Evolutionary conservation across 331 rosid species (phyloP), one percentile per base, ranked within the genome.

Genomic region (Pyrus hybrid): DNA sequence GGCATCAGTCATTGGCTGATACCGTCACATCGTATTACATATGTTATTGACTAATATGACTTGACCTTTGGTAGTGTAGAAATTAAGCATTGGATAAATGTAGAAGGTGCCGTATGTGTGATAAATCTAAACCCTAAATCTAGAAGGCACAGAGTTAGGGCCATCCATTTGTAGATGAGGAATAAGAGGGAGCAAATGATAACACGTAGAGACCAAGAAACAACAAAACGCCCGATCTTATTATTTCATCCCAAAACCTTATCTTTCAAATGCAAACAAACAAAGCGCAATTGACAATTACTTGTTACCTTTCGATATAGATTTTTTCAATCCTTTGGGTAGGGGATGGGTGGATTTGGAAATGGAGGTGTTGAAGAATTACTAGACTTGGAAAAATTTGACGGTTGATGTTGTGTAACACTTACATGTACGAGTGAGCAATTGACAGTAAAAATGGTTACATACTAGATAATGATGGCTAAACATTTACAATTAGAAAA

Each of bases 111-210:
- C n/a, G 0, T 62, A 14, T 8, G 13, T 14, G 35, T n/a, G 57
- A 51, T 16, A 51, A 17, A 16, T 16, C 56, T 2, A 49, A 8
- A 37, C 45, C 45, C 45, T 37, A 37, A 57, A 72, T 7, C 17
- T 4, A 25, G 43, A 20, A 57, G 12, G 13, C 1, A 21, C 67
- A 21, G 23, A 4, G 17, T 70, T 10, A n/a, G 25, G 73, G 76
- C 88, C 93, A 72, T 57, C 78, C 66, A 82, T 74, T 26, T 29
- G 69, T 21, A 53, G 90, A 87, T 80, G 88, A 89, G 87, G 77
- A 75, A 79, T n/a, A 14, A 82, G 87, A 78, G 85, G 83, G 71
- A 58, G 72, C 45, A 28, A 66, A 29, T 18, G 54, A 64, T 10
- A 67, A 71, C 89, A 83, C 88, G 89, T 83, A 77, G 20, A 1